Conservation (phyloP, 148 eudicot genomes). For the Silene latifolia region DNA sequence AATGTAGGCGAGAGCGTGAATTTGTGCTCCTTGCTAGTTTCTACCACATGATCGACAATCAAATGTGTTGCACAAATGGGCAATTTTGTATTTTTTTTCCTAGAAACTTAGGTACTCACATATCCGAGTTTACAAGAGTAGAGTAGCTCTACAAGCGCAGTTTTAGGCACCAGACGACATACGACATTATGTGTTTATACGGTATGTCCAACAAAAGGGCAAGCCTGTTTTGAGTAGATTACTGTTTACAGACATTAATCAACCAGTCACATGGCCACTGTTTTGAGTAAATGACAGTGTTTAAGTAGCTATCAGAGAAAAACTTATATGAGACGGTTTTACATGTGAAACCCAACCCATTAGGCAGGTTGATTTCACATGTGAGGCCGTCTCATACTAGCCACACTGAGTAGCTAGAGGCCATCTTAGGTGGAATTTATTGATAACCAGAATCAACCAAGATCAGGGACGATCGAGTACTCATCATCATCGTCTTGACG, state of each 20-base stretch:
- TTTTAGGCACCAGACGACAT: not conserved
- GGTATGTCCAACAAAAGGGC: not conserved
- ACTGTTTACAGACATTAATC: constrained; percentile 16
- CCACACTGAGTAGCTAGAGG: constrained; percentile 12
- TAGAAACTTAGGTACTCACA: not conserved
- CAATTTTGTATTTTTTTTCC: not conserved
- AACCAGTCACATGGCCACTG: not conserved
- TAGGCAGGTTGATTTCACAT: not conserved
- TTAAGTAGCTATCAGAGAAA: not conserved
- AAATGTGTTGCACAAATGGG: not conserved
- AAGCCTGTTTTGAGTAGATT: not conserved
- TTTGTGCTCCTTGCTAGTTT: no score
- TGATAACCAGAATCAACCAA: constrained; percentile 43
- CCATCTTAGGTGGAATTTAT: not conserved
- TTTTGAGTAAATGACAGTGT: no score
- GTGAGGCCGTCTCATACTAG: not conserved
- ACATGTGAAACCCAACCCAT: not conserved
- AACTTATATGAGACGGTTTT: not conserved
- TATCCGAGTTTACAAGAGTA: not conserved
- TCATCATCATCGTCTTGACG: constrained; percentile 63
- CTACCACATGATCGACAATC: no score
- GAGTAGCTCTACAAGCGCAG: not conserved
- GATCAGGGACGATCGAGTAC: constrained; percentile 88
- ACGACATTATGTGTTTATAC: not conserved
- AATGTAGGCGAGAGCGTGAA: no score